Base-by-base conservation (phyloP, 1,284 basidiomycete genomes). In the Irpex rosettiformis region DNA sequence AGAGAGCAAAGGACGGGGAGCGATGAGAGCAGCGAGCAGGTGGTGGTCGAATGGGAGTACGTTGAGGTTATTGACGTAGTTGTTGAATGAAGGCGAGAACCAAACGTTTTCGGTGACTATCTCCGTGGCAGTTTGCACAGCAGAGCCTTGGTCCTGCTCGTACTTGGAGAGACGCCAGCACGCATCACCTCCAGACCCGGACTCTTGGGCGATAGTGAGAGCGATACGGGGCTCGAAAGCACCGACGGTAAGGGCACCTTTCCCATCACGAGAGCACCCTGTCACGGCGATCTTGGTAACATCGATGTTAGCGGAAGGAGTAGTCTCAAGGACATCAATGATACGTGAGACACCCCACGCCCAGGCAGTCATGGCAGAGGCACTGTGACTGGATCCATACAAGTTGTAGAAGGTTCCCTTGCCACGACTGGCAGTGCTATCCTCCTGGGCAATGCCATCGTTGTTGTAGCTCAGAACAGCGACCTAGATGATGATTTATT, bases 151-250 rank as follows among this genome's bases (percentile, higher is more conserved):
- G 55, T 68, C 63, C 62, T 70, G 68, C 72, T 79, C 73, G 49
- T 64, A 74, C 58, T 79, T 73, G 47, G 80, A 81, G 54, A 83
- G 71, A 28, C 82, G 75, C 82, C 81, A 83, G 70, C 78, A 80
- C n/a, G 77, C 77, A 40, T 76, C 76, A 16, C 81, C 82, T 40
- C 82, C 82, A 7, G 79, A 80, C 22, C 82, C 81, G 13, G 80
- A 82, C 67, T 83, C 81, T 67, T 83, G 80, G 10, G 80, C 79
- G 64, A 84, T 79, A 11, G 81, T 83, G 58, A 83, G 73, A 4
- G 78, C 78, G 61, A 84, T 76, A 59, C 82, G 79, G 4, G 70
- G 66, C 62, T 83, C 81, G 64, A 82, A 79, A 24, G 81, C 81
- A 55, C 81, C 81, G 13, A 77, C 81, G 54, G 81, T 76, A 42